A percentile compares a stretch with the other conserved stretches of the same genome.
Conservation (phyloP, 2,329 filamentous ascomycete species). For the Nigrograna mackinnonii region DNA sequence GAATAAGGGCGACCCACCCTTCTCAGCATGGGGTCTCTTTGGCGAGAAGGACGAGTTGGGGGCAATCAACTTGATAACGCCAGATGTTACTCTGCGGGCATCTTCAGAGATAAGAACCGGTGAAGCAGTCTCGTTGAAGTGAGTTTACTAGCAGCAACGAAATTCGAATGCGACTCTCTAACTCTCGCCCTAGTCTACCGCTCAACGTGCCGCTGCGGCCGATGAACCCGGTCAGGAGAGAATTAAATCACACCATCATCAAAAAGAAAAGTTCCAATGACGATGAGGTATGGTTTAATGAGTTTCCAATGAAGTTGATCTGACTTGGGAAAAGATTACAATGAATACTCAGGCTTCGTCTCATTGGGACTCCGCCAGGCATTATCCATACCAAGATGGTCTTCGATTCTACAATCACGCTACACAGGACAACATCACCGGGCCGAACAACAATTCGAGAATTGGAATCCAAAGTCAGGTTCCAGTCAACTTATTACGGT, state of each 20-base stretch:
- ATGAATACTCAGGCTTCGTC: conserved; percentile 24
- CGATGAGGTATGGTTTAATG: conserved; percentile 49
- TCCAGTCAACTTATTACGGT: conserved; percentile 11
- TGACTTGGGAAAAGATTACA: not conserved
- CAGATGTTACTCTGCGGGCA: conserved; percentile 55
- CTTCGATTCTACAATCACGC: conserved; percentile 18
- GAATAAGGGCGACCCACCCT: conserved; percentile 49
- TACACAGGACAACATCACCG: conserved; percentile 3
- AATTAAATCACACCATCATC: not conserved
- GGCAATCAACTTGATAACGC: conserved; percentile 62
- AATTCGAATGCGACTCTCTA: no score
- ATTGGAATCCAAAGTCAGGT: conserved; percentile 4
- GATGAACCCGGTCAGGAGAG: not conserved
- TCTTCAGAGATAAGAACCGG: conserved; percentile 56
- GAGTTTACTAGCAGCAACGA: no score
- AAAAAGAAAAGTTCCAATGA: not conserved
- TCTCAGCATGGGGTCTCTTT: conserved; percentile 42
- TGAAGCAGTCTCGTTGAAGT: conserved; percentile 36
- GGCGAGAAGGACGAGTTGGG: conserved; percentile 62
- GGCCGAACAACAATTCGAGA: no score
- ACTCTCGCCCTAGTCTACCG: conserved; percentile 35
- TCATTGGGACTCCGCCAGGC: conserved; percentile 27
- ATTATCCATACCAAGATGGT: conserved; percentile 20
- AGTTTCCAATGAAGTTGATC: conserved; percentile 14
- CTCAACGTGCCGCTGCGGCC: conserved; percentile 51